Percentiles rank a stretch among this genome's conserved stretches.
Conservation (phyloP, 352 stramenopile genomes). For the Phytophthora palmivora region DNA sequence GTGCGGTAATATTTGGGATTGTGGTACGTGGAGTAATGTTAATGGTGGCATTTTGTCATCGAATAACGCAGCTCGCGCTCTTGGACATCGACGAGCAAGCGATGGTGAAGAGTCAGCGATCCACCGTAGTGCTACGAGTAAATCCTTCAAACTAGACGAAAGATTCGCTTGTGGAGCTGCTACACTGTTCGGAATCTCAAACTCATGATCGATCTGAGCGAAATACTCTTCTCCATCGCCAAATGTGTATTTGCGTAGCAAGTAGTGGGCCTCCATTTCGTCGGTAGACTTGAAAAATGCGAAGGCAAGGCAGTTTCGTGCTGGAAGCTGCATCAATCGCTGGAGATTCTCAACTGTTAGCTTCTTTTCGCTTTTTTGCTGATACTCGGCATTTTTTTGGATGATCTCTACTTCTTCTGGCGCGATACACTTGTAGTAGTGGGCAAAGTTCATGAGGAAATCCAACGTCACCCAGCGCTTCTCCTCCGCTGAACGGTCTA, state of each 20-base stretch:
- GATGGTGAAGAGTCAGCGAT: slow-evolving; percentile 24
- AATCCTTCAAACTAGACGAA: slow-evolving; percentile 40
- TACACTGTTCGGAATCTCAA: slow-evolving; percentile 30
- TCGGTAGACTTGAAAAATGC: slow-evolving; percentile 70
- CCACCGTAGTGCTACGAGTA: slow-evolving; percentile 41
- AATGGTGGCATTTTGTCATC: slow-evolving; percentile 37
- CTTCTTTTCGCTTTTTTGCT: slow-evolving; percentile 39
- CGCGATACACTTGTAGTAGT: slow-evolving; percentile 75
- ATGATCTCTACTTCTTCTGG: slow-evolving; percentile 67
- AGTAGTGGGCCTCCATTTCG: slow-evolving; percentile 61
- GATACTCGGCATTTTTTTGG: slow-evolving; percentile 60
- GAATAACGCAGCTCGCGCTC: slow-evolving; percentile 40
- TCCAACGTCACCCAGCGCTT: slow-evolving; percentile 77
- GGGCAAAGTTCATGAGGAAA: slow-evolving; percentile 62
- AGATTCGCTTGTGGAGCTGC: slow-evolving; percentile 22
- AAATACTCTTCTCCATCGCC: slow-evolving; percentile 74
- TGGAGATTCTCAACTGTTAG: slow-evolving; percentile 57
- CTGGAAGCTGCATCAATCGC: slow-evolving; percentile 60
- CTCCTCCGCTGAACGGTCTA: slow-evolving; percentile 54
- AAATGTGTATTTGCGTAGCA: slow-evolving; percentile 79
- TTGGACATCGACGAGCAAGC: slow-evolving; percentile 9
- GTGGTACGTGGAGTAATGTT: slow-evolving; percentile 46
- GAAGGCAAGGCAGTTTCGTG: slow-evolving; percentile 70
- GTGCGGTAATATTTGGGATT: slow-evolving; percentile 68
- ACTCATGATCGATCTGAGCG: slow-evolving; percentile 48